A percentile compares a stretch with the other conserved stretches of the same genome.
Evolutionary conservation across 2,329 filamentous ascomycete genomes (phyloP).

Genomic region (Paecilomyces niveus): DNA sequence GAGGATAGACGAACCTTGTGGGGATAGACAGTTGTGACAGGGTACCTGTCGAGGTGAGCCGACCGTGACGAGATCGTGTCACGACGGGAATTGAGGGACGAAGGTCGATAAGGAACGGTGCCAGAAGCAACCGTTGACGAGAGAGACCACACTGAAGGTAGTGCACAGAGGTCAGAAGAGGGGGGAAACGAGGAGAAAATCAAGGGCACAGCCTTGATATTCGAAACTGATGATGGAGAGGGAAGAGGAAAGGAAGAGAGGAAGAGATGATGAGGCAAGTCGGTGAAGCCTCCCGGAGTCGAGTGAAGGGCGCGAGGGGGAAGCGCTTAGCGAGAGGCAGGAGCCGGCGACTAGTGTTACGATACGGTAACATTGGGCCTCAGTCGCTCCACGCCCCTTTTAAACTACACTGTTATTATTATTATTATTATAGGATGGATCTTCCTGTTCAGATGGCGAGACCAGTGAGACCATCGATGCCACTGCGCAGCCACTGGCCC

Average conservation of each 20-base stretch:
- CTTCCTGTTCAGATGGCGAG: background rate
- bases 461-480: background rate
- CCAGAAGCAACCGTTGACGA: background rate
- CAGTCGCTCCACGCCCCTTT: background rate
- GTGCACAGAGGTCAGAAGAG: conserved; percentile 1
- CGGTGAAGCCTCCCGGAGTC: conserved; percentile 9
- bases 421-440: no score
- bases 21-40: background rate
- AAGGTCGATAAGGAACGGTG: background rate
- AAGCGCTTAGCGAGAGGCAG: conserved; percentile 1
- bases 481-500: background rate
- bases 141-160: conserved; percentile 1
- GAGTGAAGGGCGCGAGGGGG: conserved; percentile 4
- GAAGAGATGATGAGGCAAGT: conserved; percentile 5
- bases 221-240: conserved; percentile 5
- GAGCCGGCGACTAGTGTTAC: background rate
- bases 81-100: background rate
- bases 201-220: conserved; percentile 20
- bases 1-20: background rate
- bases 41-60: background rate
- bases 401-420: background rate
- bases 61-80: background rate
- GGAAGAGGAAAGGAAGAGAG: conserved; percentile 10
- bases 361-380: background rate
- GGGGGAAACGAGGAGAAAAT: conserved; percentile 6